Conservation (phyloP, 2,329 filamentous ascomycete species). For the Arachnomyces sp. region DNA sequence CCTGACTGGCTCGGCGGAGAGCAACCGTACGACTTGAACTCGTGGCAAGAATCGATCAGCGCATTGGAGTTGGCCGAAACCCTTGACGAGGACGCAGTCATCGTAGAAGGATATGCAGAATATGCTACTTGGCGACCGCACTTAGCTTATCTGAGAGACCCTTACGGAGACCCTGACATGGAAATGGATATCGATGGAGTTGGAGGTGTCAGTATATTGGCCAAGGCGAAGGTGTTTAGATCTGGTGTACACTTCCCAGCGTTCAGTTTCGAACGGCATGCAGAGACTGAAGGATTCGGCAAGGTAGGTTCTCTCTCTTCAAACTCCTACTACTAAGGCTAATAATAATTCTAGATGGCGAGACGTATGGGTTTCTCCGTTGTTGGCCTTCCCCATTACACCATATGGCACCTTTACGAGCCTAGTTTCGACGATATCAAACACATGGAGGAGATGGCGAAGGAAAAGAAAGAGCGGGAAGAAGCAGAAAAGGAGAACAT, state of each 20-base stretch:
- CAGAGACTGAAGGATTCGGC: constrained; percentile 95
- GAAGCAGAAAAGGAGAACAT: constrained; percentile 68
- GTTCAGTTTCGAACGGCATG: constrained; percentile 97
- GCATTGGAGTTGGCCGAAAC: constrained; percentile 88
- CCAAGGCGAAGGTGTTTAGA: constrained; percentile 91
- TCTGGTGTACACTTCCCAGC: constrained; percentile 95
- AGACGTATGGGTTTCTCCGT: constrained; percentile 94
- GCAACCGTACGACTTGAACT: constrained; percentile 96
- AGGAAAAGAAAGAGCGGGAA: constrained; percentile 71
- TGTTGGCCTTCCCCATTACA: constrained; percentile 92
- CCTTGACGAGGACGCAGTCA: constrained; percentile 94
- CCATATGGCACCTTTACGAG: constrained; percentile 99
- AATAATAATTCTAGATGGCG: constrained; percentile 64
- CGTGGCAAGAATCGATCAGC: constrained; percentile 98
- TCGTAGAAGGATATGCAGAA: constrained; percentile 97
- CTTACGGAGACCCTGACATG: constrained; percentile 96
- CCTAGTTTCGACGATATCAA: constrained; percentile 95
- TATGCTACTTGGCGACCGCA: constrained; percentile 98
- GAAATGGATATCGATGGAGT: constrained; percentile 99
- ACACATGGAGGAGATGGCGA: constrained; percentile 98
- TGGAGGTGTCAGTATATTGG: constrained; percentile 92
- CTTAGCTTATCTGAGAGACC: constrained; percentile 90
- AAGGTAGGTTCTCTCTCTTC: constrained; percentile 59
- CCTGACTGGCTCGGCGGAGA: constrained; percentile 98
- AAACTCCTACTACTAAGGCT: constrained; percentile 13